Evolutionary conservation across 2,329 filamentous ascomycete genomes (phyloP), one percentile per base, ranked within the genome.

Genomic region (Nannizziopsis arthrosporioides): DNA sequence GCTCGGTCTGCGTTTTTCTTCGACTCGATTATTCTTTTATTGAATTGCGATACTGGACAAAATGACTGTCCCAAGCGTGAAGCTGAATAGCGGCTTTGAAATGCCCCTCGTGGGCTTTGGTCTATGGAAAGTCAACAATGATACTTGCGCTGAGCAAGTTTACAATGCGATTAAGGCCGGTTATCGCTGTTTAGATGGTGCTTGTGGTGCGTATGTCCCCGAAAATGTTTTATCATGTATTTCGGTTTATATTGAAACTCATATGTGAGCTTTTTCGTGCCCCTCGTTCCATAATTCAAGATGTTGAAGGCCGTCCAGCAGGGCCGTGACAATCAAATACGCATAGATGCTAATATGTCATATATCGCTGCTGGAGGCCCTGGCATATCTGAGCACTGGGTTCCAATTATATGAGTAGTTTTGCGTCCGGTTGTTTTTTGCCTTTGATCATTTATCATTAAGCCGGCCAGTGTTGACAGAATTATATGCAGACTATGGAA

Each of bases 71-170:
- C 34, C 31, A 8, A 43, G 39, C 10, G 38, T 54, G 38, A 55
- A 58, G 44, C 43, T 51, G 14, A 61, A 50, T 57, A 58, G 52
- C 47, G 62, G 63, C 46, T 54, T 56, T 49, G 56, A 63, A 40
- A 69, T 70, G 68, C 68, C 68, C 53, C 53, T 67, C 40, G 67
- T 69, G 50, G 68, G 68, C 41, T 69, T 68, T 47, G 68, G 69
- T 51, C 76, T 90, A 56, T 92, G 85, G 85, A 92, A 92, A 72
- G 83, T 92, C 55, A 78, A 79, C 65, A 84, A 83, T 56, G 76
- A 78, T 47, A 80, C 78, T 48, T 81, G 77, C 61, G 80, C 85
- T 59, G 84, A 90, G 59, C 78, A 77, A 52, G 80, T 90, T 57
- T 90, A 90, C 74, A 81, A 88, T 54, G 73, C 73, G 53, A 79